Base-by-base conservation (phyloP, 441 rosid genomes). In the Melastoma candidum region DNA sequence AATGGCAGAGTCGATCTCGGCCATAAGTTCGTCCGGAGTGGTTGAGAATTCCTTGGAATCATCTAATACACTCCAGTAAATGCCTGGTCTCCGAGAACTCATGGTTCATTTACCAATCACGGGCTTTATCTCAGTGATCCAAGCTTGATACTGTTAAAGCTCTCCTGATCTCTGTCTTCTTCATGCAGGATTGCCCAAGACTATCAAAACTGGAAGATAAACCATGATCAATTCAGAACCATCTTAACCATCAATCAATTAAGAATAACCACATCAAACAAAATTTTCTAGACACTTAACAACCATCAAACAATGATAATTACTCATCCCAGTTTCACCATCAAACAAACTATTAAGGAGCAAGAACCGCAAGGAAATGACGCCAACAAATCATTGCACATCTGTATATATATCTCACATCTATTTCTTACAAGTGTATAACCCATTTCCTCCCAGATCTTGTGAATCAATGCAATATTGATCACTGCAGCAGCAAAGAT, bases 401-500 rank as follows among this genome's bases (percentile, higher is more conserved):
- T 72, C 67, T 49, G 53, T 13, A 79, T 53, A 26, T 14, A 58
- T 56, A 79, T 65, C 52, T 2, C 58, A 12, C 46, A 65, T 2
- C 60, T 82, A 48, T 78, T 77, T 69, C 67, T 77, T 57, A 62
- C 51, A 61, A 92, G 53, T 10, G 24, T 73, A 65, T 75, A 81
- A 7, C 98, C 95, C 86, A 85, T 77, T 10, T 78, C 74, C 58
- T 54, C 77, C 57, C 22, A 85, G 58, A 60, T 92, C 98, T 46
- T 29, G 56, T 0, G 90, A 86, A 79, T 82, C 86, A 47, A 88
- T 70, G 6, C 68, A 74, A 62, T 77, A 88, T 66, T 73, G 74
- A 74, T 88, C 98, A 44, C 95, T 90, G 49, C 98, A 86, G 26
- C 77, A 74, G 61, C 98, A 93, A 62, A 78, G 79, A 56, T 84